phyloP scores from a whole-genome alignment of 75 land plant genomes.

The Azolla pinnata region DNA sequence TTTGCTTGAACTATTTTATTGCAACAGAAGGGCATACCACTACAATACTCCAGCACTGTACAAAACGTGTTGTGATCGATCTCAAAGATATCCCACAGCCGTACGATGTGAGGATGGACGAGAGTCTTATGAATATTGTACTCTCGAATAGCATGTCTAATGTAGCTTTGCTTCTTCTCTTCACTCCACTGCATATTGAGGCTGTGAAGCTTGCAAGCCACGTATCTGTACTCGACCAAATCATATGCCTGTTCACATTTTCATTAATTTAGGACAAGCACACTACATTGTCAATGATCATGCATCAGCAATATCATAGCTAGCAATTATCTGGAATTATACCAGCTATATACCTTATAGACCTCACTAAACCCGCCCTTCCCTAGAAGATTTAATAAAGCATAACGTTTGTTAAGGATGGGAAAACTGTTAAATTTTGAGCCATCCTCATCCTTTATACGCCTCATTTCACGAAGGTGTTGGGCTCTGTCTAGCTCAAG shows the following conservation, averaged over 20 bases:
- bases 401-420: slow-evolving; percentile 83
- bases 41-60: slow-evolving; percentile 85
- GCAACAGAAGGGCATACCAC: slow-evolving; percentile 46
- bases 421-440: slow-evolving; percentile 92
- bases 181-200: slow-evolving; percentile 93
- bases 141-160: slow-evolving; percentile 91
- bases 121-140: slow-evolving; percentile 91
- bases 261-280: slow-evolving; percentile 16
- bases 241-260: slow-evolving; percentile 78
- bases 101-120: slow-evolving; percentile 83
- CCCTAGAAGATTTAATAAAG: slow-evolving; percentile 89
- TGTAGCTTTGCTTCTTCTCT: slow-evolving; percentile 94
- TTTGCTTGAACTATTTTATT: neutral
- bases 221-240: slow-evolving; percentile 85
- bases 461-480: slow-evolving; percentile 90
- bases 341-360: slow-evolving; percentile 56
- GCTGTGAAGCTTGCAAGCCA: slow-evolving; percentile 97
- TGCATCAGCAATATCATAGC: no score
- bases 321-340: neutral
- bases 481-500: slow-evolving; percentile 84
- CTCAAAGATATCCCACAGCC: slow-evolving; percentile 96
- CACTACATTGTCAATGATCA: no score
- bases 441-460: slow-evolving; percentile 90
- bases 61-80: slow-evolving; percentile 97
- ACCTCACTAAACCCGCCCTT: slow-evolving; percentile 99